Percentiles rank a stretch among this genome's conserved stretches.
phyloP scores from a whole-genome alignment of 495 filamentous ascomycete species.

The Penicillium antarcticum region DNA sequence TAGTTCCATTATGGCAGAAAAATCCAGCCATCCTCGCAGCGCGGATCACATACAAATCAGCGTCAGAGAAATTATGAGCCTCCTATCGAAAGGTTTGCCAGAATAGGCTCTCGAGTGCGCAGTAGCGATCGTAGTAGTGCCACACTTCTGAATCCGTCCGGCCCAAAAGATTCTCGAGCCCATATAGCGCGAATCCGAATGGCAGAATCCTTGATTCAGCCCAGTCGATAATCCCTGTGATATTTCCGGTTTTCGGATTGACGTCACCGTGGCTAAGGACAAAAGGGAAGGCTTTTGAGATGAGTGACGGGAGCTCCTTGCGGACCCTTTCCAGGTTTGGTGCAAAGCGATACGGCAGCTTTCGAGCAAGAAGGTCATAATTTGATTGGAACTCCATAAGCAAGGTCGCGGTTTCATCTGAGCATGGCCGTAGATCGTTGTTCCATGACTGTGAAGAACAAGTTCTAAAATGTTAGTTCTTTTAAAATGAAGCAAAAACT shows the following conservation, averaged over 20 bases:
- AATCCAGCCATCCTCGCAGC: constrained; percentile 15
- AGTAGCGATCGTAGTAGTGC: constrained; percentile 26
- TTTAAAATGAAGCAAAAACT: constrained; percentile 3
- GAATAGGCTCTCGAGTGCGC: constrained; percentile 20
- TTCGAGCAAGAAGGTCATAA: neutral
- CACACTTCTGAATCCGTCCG: constrained; percentile 29
- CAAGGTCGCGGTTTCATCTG: constrained; percentile 4
- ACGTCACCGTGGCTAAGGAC: constrained; percentile 46
- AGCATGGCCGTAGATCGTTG: constrained; percentile 5
- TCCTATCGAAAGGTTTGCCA: constrained; percentile 19
- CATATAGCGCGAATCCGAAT: constrained; percentile 44
- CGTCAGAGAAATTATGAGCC: constrained; percentile 14
- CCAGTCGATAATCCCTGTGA: constrained; percentile 47
- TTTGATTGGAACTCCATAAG: neutral
- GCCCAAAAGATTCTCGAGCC: constrained; percentile 38
- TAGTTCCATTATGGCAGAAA: constrained; percentile 17
- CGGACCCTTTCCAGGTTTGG: constrained; percentile 6
- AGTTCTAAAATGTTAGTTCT: constrained; percentile 5
- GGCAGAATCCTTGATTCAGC: constrained; percentile 40
- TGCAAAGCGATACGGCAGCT: constrained; percentile 14
- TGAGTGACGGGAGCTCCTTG: constrained; percentile 26
- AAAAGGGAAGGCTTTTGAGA: constrained; percentile 29
- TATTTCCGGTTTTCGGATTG: constrained; percentile 32
- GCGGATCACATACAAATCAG: constrained; percentile 11
- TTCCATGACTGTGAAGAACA: constrained; percentile 16